Evolutionary conservation across 495 filamentous ascomycete genomes (phyloP), one percentile per base, ranked within the genome.

Genomic region (Tuber aestivum): DNA sequence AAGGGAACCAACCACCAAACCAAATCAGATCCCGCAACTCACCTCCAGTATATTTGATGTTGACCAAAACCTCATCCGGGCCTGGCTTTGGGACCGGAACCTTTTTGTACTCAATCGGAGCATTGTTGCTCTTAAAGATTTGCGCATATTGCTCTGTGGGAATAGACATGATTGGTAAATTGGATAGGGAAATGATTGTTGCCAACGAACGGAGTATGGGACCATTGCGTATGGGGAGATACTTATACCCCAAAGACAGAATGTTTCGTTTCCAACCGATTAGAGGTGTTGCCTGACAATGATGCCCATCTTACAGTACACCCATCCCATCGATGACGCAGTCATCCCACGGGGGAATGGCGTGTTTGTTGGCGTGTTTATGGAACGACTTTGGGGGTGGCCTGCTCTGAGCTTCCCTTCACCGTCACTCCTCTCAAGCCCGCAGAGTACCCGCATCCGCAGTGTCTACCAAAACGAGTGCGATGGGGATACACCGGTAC

Each of bases 21-120:
- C 70, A 76, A 68, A 56, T 56, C 27, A 27, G 23, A n/a, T 27
- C 23, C 8, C 23, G 8, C 23, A 56, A 37, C 48, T 38, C 41
- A 76, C 75, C 75, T 83, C 94, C 94, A 10, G 92, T 91, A 88
- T 91, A 97, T 84, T 93, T 93, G 86, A 97, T 90, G 85, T 96
- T 93, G 84, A 97, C 86, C 56, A 97, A 89, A 78, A 97, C 91
- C 84, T 97, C 92, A 85, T 96, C 93, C 3, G 94, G 90, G 6
- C 90, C 91, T 6, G 94, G 94, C 80, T 89, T 88, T 71, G 87
- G 87, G 70, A 96, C 93, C 77, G 90, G 89, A 82, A 97, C 94
- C 84, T 92, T 87, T 85, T 97, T 96, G 89, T 91, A 94, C 71
- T 90, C 83, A 73, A 90, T 86, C 16, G 91, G 92, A 27, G 90